phyloP scores from a whole-genome alignment of 2,329 filamentous ascomycete species.

The Ophiostoma himal-ulmi region DNA sequence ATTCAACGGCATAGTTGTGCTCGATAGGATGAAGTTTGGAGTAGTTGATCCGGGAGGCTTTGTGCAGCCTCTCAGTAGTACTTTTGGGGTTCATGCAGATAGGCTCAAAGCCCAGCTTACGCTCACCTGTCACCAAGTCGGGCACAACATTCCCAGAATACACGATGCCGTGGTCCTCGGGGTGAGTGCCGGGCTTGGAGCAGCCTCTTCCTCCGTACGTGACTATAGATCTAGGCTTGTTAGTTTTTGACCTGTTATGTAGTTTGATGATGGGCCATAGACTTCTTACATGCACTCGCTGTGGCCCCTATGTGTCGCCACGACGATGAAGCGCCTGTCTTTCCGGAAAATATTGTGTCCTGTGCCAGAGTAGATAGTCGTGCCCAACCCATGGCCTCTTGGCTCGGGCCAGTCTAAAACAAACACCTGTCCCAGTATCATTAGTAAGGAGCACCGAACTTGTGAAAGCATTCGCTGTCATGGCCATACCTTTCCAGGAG shows the following conservation, averaged over 20 bases:
- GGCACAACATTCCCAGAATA: slow-evolving; percentile 36
- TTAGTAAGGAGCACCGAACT: background rate
- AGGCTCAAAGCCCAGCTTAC: slow-evolving; percentile 44
- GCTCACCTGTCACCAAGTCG: slow-evolving; percentile 28
- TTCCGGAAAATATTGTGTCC: slow-evolving; percentile 23
- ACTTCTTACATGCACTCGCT: slow-evolving; percentile 49
- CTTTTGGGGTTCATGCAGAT: slow-evolving; percentile 41
- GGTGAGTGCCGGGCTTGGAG: slow-evolving; percentile 48
- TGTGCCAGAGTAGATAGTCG: background rate
- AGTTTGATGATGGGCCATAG: background rate
- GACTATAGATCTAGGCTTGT: slow-evolving; percentile 42
- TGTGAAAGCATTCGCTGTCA: too few species aligned
- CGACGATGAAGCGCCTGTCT: slow-evolving; percentile 45
- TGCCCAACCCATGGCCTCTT: background rate
- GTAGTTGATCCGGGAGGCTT: slow-evolving; percentile 53
- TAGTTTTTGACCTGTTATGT: slow-evolving; percentile 27
- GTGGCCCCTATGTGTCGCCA: slow-evolving; percentile 47
- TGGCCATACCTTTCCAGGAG: background rate
- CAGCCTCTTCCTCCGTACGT: slow-evolving; percentile 51
- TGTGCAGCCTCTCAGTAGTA: slow-evolving; percentile 42
- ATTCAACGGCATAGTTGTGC: slow-evolving; percentile 53
- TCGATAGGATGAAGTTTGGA: slow-evolving; percentile 51
- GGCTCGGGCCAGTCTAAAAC: background rate
- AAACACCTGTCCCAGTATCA: background rate
- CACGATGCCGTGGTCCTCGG: slow-evolving; percentile 50